Percentiles rank a stretch among this genome's conserved stretches.
These are phyloP conservation scores for Diplocarpon mali DNA, from an alignment of 2,329 filamentous ascomycete species.

Conservation along the genomic window DNA sequence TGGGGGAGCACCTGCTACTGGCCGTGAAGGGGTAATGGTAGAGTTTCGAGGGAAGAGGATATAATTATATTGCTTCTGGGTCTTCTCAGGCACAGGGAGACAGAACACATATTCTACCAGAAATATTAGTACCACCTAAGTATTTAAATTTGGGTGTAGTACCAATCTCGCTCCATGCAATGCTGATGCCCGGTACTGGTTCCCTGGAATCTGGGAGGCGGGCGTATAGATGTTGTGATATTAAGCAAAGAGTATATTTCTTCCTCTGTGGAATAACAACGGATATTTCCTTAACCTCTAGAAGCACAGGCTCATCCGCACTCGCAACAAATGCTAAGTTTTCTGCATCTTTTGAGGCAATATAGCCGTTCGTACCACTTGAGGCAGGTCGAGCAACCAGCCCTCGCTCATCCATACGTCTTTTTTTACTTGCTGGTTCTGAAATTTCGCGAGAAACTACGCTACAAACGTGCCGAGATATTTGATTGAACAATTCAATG, in stretches of 20 bases:
- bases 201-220: slow-evolving; percentile 39
- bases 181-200: slow-evolving; percentile 42
- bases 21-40: slow-evolving; percentile 40
- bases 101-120: slow-evolving; percentile 48
- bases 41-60: slow-evolving; percentile 45
- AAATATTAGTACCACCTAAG: not conserved
- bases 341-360: slow-evolving; percentile 15
- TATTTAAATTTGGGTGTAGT: slow-evolving; percentile 12
- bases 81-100: slow-evolving; percentile 53
- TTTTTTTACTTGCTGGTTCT: slow-evolving; percentile 25
- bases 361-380: no score
- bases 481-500: slow-evolving; percentile 28
- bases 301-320: slow-evolving; percentile 39
- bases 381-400: slow-evolving; percentile 17
- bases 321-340: slow-evolving; percentile 15
- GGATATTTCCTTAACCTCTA: slow-evolving; percentile 55
- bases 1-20: slow-evolving; percentile 28
- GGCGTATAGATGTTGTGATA: slow-evolving; percentile 46
- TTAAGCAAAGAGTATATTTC: slow-evolving; percentile 56
- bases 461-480: slow-evolving; percentile 23
- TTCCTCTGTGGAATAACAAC: slow-evolving; percentile 57
- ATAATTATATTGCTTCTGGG: slow-evolving; percentile 56
- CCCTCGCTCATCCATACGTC: slow-evolving; percentile 22
- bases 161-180: slow-evolving; percentile 54
- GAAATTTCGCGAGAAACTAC: slow-evolving; percentile 9